Conservation (phyloP, 805 yeast species). For the Ogataea sp. region DNA sequence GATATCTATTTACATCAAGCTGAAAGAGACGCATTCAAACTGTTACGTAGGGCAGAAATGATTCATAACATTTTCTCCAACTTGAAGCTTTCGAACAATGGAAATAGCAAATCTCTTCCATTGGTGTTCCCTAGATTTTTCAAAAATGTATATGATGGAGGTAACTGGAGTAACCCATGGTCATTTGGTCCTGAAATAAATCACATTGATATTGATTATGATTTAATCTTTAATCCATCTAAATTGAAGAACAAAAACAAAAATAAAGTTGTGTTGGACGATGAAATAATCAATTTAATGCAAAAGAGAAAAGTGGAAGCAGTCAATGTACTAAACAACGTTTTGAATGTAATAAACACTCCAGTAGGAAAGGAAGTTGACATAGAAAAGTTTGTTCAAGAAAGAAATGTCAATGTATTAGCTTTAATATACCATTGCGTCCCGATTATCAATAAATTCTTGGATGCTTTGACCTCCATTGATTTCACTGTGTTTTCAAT, state of each 20-base stretch:
- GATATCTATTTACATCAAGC: conserved; percentile 14
- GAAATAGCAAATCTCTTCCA: conserved; percentile 33
- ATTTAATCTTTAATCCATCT: conserved; percentile 25
- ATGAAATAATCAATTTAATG: conserved; percentile 34
- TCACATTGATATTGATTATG: conserved; percentile 35
- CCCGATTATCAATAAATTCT: conserved; percentile 37
- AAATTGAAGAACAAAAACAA: conserved; percentile 5
- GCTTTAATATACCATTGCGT: conserved; percentile 46
- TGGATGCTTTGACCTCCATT: conserved; percentile 50
- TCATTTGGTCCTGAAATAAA: conserved; percentile 19
- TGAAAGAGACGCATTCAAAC: conserved; percentile 13
- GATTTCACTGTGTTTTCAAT: conserved; percentile 47
- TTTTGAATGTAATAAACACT: conserved; percentile 31
- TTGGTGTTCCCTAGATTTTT: conserved; percentile 65
- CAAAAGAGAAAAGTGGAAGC: conserved; percentile 30
- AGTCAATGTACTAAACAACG: conserved; percentile 30
- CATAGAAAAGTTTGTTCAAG: conserved; percentile 18
- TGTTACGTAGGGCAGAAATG: conserved; percentile 10
- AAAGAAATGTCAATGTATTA: conserved; percentile 45
- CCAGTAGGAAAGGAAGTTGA: conserved; percentile 22
- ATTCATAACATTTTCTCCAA: conserved; percentile 10
- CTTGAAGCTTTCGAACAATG: conserved; percentile 8
- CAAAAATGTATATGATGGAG: conserved; percentile 61
- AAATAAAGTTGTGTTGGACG: conserved; percentile 41
- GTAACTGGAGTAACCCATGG: conserved; percentile 72